Percentiles rank a stretch among this genome's conserved stretches.
Evolutionary conservation across 371 early-diverging fungal genomes (phyloP).

Genomic region (Mucor racemosus): DNA sequence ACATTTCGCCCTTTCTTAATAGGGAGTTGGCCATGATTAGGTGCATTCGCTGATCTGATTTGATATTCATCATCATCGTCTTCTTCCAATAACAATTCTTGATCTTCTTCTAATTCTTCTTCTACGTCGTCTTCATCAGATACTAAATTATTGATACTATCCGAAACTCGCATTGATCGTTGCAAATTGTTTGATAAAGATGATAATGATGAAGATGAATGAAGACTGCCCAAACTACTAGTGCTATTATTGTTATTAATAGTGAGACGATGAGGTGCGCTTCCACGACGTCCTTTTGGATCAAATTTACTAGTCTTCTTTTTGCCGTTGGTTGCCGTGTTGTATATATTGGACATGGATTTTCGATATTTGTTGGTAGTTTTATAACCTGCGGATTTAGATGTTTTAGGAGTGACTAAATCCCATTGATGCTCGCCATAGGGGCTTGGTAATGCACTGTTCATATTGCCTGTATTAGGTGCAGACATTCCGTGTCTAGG

Average conservation of each 20-base stretch:
- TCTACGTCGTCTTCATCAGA: slow-evolving; percentile 18
- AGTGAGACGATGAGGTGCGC: slow-evolving; percentile 16
- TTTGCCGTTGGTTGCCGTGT: neutral
- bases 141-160: slow-evolving; percentile 14
- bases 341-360: slow-evolving; percentile 21
- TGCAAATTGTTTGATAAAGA: slow-evolving; percentile 26
- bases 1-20: slow-evolving; percentile 45
- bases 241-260: neutral
- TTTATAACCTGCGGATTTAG: slow-evolving; percentile 10
- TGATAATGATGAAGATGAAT: slow-evolving; percentile 30
- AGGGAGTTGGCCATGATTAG: slow-evolving; percentile 1
- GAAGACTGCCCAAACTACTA: slow-evolving; percentile 6
- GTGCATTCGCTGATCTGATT: neutral
- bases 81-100: neutral
- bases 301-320: slow-evolving; percentile 7
- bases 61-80: slow-evolving; percentile 32
- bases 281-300: slow-evolving; percentile 9
- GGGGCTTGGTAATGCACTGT: neutral
- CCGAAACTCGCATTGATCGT: slow-evolving; percentile 27
- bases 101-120: slow-evolving; percentile 11
- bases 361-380: slow-evolving; percentile 17
- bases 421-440: slow-evolving; percentile 10
- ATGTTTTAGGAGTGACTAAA: slow-evolving; percentile 8
- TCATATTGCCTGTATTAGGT: neutral
- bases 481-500: neutral